These are phyloP conservation scores for Peronospora destructor DNA, from an alignment of 352 stramenopile species.

Conservation along the genomic window DNA sequence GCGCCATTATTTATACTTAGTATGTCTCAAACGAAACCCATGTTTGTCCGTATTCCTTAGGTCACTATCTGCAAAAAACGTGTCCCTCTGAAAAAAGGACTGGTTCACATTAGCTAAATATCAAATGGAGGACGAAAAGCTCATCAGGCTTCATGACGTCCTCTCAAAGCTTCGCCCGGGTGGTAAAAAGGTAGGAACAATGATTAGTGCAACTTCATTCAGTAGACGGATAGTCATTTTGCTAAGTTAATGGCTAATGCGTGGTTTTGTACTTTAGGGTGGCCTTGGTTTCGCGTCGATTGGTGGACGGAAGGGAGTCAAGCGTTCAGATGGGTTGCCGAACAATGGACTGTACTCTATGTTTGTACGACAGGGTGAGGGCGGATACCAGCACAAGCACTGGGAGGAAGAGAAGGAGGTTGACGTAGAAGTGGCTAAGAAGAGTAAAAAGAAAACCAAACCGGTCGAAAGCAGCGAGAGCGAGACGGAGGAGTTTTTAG, in stretches of 20 bases:
- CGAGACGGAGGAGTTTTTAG: constrained; percentile 5
- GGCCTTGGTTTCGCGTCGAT: constrained; percentile 60
- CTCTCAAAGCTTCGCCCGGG: constrained; percentile 77
- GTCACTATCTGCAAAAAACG: not conserved
- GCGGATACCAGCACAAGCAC: constrained; percentile 74
- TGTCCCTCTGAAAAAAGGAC: not conserved
- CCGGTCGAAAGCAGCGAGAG: constrained; percentile 10
- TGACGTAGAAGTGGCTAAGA: constrained; percentile 17
- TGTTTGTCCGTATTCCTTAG: not conserved
- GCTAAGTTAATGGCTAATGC: not conserved
- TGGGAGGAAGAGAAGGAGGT: constrained; percentile 50
- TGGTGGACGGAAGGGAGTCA: constrained; percentile 43
- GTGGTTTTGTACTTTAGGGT: constrained; percentile 30
- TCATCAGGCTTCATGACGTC: constrained; percentile 80
- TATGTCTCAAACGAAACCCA: not conserved
- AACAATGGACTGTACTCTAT: constrained; percentile 81
- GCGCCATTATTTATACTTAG: too few species aligned
- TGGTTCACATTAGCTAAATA: not conserved
- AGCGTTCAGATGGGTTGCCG: constrained; percentile 66
- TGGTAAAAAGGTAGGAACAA: constrained; percentile 53
- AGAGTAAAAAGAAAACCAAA: constrained; percentile 29
- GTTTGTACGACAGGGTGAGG: constrained; percentile 76
- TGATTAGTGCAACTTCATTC: too few species aligned
- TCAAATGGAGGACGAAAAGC: constrained; percentile 78
- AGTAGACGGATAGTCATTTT: not conserved